Evolutionary conservation across 2,329 filamentous ascomycete species (phyloP).

Genomic region (Colletotrichum sidae): DNA sequence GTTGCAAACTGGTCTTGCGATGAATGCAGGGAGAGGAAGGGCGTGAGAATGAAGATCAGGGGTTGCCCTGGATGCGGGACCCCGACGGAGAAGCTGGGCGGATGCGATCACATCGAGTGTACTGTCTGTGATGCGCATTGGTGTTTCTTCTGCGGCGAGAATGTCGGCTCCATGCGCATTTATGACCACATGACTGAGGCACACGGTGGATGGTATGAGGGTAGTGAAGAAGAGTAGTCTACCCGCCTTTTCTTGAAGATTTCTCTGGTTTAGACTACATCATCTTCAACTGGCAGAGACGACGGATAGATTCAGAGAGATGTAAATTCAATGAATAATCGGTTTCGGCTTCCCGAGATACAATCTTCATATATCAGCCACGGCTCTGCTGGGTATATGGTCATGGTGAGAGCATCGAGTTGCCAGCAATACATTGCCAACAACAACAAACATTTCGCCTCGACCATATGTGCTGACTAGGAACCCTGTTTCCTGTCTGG

Average conservation of each 20-base stretch:
- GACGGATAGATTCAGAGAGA: too few relatives aligned
- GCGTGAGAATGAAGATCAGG: slow-evolving; percentile 38
- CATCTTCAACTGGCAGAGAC: fast-evolving
- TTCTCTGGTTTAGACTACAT: too few relatives aligned
- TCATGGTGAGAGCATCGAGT: too few relatives aligned
- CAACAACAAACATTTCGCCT: too few relatives aligned
- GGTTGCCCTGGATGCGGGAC: slow-evolving; percentile 52
- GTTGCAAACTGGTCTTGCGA: slow-evolving; percentile 55
- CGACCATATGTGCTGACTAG: too few relatives aligned
- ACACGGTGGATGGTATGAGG: slow-evolving; percentile 47
- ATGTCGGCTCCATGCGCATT: slow-evolving; percentile 42
- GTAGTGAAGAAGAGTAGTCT: slow-evolving; percentile 30
- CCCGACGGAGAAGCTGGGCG: slow-evolving; percentile 50
- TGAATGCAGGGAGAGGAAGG: slow-evolving; percentile 45
- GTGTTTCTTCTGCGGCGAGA: slow-evolving; percentile 54
- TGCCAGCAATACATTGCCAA: too few relatives aligned
- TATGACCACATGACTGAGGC: slow-evolving; percentile 51
- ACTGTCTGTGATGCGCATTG: slow-evolving; percentile 49
- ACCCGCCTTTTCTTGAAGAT: too few relatives aligned
- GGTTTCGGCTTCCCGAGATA: too few relatives aligned
- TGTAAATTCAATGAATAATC: too few relatives aligned
- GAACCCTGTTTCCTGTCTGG: too few relatives aligned
- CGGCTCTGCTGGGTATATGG: too few relatives aligned
- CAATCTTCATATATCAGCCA: too few relatives aligned
- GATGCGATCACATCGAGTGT: slow-evolving; percentile 55